Base-by-base conservation (phyloP, 441 rosid species). In the Erodium chrysanthum region DNA sequence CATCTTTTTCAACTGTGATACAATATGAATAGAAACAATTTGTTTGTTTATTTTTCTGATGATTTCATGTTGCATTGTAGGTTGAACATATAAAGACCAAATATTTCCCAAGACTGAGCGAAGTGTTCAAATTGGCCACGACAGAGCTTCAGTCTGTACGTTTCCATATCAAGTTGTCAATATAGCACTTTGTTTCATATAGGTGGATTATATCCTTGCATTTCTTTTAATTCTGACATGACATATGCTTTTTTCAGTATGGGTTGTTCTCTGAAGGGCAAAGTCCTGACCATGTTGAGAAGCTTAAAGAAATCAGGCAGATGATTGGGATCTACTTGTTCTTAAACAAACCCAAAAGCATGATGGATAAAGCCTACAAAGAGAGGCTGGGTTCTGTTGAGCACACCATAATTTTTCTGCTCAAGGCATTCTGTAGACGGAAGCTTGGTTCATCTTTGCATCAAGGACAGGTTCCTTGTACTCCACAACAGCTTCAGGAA, bases 221-320 rank as follows among this genome's bases (percentile, higher is more conserved):
- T 35, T 17, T 52, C 14, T 31, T 58, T 60, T 21, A 33, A 23
- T 58, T 18, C 15, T 61, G 44, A 37, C 44, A 37, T 37, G 44
- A 7, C 44, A 37, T 37, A 37, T 37, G 10, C 5, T 21, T 69
- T 15, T 69, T 56, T 50, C 59, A 74, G 70, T 69, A 66, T 12
- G 77, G 60, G 20, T 21, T 72, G 23, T 56, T 74, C 58, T 50
- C 44, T 4, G 73, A 65, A 17, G 70, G 65, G 48, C 69, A 52
- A 42, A 69, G 69, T 65, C 50, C 73, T 29, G 67, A 69, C 2
- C 73, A 74, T 27, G 18, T 74, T 33, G 77, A 74, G 3, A 69
- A 60, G 62, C 52, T 74, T 17, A 65, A 66, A 66, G 18, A 5
- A 18, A 65, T 65, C 4, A 69, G 66, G 66, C 7, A 0, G 20